Base-by-base conservation (phyloP, 2,329 filamentous ascomycete species). In the Shiraia bambusicola region DNA sequence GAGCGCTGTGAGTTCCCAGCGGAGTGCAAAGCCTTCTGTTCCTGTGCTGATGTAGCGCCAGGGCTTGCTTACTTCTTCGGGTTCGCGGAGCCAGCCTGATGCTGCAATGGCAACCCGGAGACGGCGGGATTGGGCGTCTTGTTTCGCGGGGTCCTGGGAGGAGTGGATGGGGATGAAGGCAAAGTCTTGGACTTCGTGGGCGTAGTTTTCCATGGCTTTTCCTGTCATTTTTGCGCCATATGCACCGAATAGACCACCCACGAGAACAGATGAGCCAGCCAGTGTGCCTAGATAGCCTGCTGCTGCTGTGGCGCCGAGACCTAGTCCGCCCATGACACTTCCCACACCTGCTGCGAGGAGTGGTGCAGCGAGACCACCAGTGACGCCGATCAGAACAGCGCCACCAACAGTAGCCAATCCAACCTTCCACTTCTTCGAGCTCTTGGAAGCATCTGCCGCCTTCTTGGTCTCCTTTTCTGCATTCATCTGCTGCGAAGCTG, bases 231-330 rank as follows among this genome's bases (percentile, higher is more conserved):
- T 81, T 1, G 85, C 83, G 30, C 87, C 87, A 62, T 94, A 95
- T n/a, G 93, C 88, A 7, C 93, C 93, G 60, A 97, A 96, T 28
- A 97, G 73, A 27, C 86, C 82, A 12, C 91, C 92, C 22, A 95
- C 85, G 29, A 90, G 75, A 12, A 93, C 79, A 4, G 84, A 81
- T 48, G 86, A 93, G 27, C 91, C 84, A 2, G 89, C 86, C 59
- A 96, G 76, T 13, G 83, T 79, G 9, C 91, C 92, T 1, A 97
- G 73, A 38, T 95, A 82, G 1, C 83, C 83, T 14, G 90, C 88
- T 9, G 88, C 86, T 15, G 84, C 83, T 2, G 83, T 84, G 1
- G 83, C 78, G 13, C 85, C 84, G 1, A 96, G 76, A 2, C 88
- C 88, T 9, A 88, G 69, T 0, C 88, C 88, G 16, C 86, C 84